These are phyloP conservation scores for Datisca glomerata DNA, from an alignment of 306 rosid genomes.

Conservation along the genomic window DNA sequence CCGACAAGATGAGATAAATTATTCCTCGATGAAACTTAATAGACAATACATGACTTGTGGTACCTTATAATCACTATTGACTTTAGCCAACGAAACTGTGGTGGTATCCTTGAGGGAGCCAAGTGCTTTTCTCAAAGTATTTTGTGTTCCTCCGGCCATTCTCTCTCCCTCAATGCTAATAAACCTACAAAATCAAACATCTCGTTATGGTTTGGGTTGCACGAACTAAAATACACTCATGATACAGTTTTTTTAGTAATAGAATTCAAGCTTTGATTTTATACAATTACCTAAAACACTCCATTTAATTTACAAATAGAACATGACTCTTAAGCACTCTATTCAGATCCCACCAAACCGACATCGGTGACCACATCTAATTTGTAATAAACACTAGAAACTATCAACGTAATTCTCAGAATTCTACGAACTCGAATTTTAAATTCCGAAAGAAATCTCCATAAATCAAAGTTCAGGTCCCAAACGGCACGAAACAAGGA, in stretches of 20 bases:
- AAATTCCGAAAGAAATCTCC: no score
- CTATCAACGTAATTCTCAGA: no score
- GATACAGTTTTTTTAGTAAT: no score
- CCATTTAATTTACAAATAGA: no score
- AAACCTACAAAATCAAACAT: conserved; percentile 23
- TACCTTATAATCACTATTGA: conserved; percentile 99
- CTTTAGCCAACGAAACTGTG: conserved; percentile 97
- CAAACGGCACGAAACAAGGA: conserved; percentile 5
- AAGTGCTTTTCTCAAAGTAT: conserved; percentile 81
- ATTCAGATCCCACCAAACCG: not conserved
- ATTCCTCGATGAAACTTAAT: conserved; percentile 3
- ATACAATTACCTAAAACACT: no score
- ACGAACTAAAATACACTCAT: conserved; percentile 5
- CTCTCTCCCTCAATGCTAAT: conserved; percentile 32
- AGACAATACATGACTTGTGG: not conserved
- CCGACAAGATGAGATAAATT: conserved; percentile 10
- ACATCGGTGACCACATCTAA: not conserved
- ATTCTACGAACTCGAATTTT: no score
- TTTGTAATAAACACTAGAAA: not conserved
- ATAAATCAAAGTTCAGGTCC: no score
- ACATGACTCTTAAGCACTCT: no score
- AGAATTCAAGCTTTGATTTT: no score
- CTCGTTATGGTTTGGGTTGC: conserved; percentile 8
- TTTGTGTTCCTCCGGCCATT: conserved; percentile 84
- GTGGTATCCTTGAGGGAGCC: conserved; percentile 96